Percentiles rank a stretch among this genome's conserved stretches.
These are phyloP conservation scores for Pezicula rhizophila DNA, from an alignment of 2,329 filamentous ascomycete species.

Conservation along the genomic window DNA sequence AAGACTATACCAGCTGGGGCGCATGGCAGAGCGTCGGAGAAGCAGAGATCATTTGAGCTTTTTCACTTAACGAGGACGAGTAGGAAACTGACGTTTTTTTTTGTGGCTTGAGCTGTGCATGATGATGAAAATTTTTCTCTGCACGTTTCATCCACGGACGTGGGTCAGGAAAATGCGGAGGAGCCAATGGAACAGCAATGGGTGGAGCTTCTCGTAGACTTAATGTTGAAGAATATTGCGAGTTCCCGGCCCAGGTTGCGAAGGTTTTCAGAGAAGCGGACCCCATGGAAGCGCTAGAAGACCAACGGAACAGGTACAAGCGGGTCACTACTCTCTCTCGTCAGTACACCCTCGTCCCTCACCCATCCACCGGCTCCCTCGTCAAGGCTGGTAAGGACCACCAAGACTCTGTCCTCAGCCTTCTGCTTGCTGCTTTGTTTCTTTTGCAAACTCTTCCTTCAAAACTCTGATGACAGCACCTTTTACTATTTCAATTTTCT, in stretches of 20 bases:
- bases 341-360: too few relatives aligned
- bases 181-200: conserved; percentile 8
- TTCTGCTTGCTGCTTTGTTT: not conserved
- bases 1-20: too few relatives aligned
- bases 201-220: not conserved
- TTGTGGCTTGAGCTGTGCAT: not conserved
- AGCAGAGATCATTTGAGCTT: too few relatives aligned
- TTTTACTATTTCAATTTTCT: conserved; percentile 7
- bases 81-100: too few relatives aligned
- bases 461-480: conserved; percentile 10
- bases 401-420: not conserved
- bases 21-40: too few relatives aligned
- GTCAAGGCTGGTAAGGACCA: not conserved
- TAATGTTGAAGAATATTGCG: too few relatives aligned
- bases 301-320: not conserved
- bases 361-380: too few relatives aligned
- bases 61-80: too few relatives aligned
- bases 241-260: too few relatives aligned
- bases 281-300: conserved; percentile 2
- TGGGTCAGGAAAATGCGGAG: conserved; percentile 9
- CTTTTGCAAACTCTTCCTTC: conserved; percentile 2
- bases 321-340: too few relatives aligned
- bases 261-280: not conserved
- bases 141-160: conserved; percentile 4
- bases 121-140: conserved; percentile 1